Conservation (phyloP, 106 monocot species). For the Acorus calamus region DNA sequence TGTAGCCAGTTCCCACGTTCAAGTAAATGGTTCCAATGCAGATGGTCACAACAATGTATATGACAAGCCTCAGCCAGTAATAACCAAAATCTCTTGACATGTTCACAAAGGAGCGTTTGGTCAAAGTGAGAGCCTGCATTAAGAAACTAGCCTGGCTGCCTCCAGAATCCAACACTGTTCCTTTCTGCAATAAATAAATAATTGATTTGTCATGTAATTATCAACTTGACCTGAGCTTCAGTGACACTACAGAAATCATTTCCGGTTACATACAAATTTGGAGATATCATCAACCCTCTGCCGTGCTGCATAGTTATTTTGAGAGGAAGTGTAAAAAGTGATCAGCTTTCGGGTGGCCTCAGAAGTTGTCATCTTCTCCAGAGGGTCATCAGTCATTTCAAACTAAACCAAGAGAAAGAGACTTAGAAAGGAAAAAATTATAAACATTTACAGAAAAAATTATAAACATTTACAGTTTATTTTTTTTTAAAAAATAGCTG, state of each 20-base stretch:
- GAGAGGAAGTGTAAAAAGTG: constrained; percentile 42
- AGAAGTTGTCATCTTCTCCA: constrained; percentile 66
- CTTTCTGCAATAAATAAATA: constrained; percentile 50
- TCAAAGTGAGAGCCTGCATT: constrained; percentile 62
- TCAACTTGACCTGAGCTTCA: no score
- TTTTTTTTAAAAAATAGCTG: background rate
- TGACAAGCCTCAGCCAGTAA: constrained; percentile 69
- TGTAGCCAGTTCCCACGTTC: constrained; percentile 67
- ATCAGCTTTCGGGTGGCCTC: constrained; percentile 64
- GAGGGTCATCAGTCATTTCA: constrained; percentile 74
- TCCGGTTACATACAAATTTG: constrained; percentile 36
- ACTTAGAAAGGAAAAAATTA: no score
- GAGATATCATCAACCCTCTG: constrained; percentile 75
- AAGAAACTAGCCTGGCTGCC: constrained; percentile 81
- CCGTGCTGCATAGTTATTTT: constrained; percentile 26
- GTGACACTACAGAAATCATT: no score
- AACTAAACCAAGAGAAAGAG: constrained; percentile 25
- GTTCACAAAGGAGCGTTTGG: constrained; percentile 57
- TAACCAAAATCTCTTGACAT: constrained; percentile 79
- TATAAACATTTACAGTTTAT: no score
- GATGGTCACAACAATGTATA: constrained; percentile 60
- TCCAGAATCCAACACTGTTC: constrained; percentile 67
- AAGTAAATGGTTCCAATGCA: constrained; percentile 67
- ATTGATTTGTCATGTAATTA: no score
- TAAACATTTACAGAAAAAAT: no score